A percentile compares a stretch with the other conserved stretches of the same genome.
phyloP scores from a whole-genome alignment of 1,139 yeast species.

The Yamadazyma buinensis region DNA sequence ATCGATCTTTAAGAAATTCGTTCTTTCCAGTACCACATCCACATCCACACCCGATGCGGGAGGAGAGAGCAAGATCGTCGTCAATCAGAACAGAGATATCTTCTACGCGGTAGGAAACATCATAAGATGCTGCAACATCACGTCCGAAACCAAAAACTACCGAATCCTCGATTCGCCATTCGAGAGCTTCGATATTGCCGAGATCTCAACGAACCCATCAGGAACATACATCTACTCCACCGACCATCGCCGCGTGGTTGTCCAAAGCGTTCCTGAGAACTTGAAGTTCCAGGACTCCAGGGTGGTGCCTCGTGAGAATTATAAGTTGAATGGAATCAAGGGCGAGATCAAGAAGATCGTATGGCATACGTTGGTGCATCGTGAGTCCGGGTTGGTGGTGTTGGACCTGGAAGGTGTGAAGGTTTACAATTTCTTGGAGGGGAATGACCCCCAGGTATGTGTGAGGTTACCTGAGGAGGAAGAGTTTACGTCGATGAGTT shows the following conservation, averaged over 20 bases:
- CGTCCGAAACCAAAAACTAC: conserved; percentile 20
- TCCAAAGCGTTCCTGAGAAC: conserved; percentile 23
- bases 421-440: conserved; percentile 27
- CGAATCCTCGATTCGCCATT: conserved; percentile 11
- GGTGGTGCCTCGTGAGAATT: conserved; percentile 13
- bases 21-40: too few relatives aligned
- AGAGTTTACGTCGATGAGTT: conserved; percentile 27
- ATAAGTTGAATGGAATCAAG: conserved; percentile 15
- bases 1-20: conserved; percentile 17
- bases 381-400: conserved; percentile 29
- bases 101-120: conserved; percentile 27
- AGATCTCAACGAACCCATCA: conserved; percentile 25
- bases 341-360: conserved; percentile 22
- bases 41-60: conserved; percentile 6
- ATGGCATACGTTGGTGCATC: conserved; percentile 31
- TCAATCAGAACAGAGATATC: conserved; percentile 25
- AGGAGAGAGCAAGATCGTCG: conserved; percentile 16
- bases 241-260: conserved; percentile 23
- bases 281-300: conserved; percentile 9
- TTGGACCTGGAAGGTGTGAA: conserved; percentile 21
- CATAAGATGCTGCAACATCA: conserved; percentile 27
- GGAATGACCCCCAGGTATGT: conserved; percentile 20
- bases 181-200: conserved; percentile 17
- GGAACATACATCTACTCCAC: conserved; percentile 33
- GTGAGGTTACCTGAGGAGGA: conserved; percentile 17